Evolutionary conservation across 371 early-diverging fungal species (phyloP).

Genomic region (Batkoa obscura): DNA sequence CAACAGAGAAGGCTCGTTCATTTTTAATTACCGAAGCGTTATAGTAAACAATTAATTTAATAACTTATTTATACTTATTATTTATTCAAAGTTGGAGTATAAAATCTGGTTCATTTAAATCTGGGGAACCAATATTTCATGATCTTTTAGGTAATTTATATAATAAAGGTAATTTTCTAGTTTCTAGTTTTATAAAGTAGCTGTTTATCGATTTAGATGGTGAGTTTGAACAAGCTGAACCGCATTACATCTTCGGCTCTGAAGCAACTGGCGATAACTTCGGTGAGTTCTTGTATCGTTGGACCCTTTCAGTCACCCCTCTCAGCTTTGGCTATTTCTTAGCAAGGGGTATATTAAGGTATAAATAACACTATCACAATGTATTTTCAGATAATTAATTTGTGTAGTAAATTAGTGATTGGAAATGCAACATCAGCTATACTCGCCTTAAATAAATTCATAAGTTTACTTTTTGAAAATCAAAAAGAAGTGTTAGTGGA

Average conservation of each 20-base stretch:
- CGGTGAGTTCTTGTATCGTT: neutral
- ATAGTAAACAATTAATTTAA: neutral
- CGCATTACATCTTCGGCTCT: neutral
- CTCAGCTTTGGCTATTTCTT: conserved; percentile 1
- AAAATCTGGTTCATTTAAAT: neutral
- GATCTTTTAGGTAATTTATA: neutral
- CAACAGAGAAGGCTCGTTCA: neutral
- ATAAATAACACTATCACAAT: neutral
- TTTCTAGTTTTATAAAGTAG: neutral
- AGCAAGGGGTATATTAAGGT: neutral
- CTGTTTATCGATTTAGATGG: neutral
- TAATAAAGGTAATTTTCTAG: neutral
- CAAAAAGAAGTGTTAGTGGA: neutral
- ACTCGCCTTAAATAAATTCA: neutral
- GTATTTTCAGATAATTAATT: neutral
- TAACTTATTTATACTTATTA: neutral
- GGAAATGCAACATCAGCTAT: conserved; percentile 1
- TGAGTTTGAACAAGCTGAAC: neutral
- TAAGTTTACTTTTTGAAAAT: neutral
- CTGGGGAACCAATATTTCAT: neutral
- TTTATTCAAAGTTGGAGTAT: neutral
- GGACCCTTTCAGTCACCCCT: neutral
- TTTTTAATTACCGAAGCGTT: conserved; percentile 1
- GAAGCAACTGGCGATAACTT: neutral
- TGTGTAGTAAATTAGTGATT: neutral